A percentile compares a stretch with the other conserved stretches of the same genome.
phyloP scores from a whole-genome alignment of 768 basidiomycete species.

The Favolaschia claudopus region DNA sequence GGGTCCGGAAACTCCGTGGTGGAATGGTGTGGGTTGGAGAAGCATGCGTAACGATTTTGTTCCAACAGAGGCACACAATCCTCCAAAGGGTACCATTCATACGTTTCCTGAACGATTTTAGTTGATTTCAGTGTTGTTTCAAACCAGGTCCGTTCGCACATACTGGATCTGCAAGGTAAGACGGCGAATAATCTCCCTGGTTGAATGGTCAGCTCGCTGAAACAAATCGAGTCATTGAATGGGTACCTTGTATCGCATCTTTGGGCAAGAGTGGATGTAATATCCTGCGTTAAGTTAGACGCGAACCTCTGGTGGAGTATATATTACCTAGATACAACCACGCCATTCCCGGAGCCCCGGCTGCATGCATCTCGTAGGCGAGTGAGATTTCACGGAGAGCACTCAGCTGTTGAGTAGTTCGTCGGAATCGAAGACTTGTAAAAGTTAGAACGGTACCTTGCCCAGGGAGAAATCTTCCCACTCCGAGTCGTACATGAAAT shows the following conservation, averaged over 20 bases:
- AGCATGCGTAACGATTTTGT: constrained; percentile 71
- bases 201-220: too few relatives aligned
- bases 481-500: constrained; percentile 84
- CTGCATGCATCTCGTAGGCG: constrained; percentile 74
- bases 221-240: too few relatives aligned
- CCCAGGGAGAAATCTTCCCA: constrained; percentile 80
- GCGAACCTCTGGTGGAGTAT: neutral
- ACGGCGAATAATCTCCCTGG: constrained; percentile 90
- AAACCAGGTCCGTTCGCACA: too few relatives aligned
- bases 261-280: constrained; percentile 90
- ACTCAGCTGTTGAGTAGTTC: constrained; percentile 63
- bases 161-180: constrained; percentile 88
- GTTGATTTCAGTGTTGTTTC: too few relatives aligned
- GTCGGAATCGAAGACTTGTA: neutral
- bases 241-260: constrained; percentile 99
- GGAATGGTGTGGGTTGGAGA: constrained; percentile 69
- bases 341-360: constrained; percentile 68
- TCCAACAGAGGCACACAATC: constrained; percentile 69
- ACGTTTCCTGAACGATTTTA: constrained; percentile 70
- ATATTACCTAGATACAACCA: constrained; percentile 87
- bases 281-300: constrained; percentile 62
- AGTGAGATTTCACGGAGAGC: constrained; percentile 84
- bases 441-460: constrained; percentile 57
- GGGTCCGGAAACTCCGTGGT: constrained; percentile 36
- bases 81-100: constrained; percentile 76